phyloP scores from a whole-genome alignment of 768 basidiomycete species.

The Mycena amicta region DNA sequence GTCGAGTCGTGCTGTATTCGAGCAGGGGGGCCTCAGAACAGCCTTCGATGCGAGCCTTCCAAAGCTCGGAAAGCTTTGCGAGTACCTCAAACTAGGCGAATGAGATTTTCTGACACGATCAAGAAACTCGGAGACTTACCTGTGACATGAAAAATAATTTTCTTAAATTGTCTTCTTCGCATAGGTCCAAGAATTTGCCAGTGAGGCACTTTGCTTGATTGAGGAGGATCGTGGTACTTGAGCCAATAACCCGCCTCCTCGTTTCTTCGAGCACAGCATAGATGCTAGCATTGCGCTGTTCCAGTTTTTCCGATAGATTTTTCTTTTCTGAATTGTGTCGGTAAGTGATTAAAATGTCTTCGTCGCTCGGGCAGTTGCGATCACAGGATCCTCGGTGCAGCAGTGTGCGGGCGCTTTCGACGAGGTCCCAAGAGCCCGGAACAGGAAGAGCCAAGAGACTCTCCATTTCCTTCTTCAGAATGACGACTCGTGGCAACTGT shows the following conservation, averaged over 20 bases:
- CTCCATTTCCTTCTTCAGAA: conserved; percentile 48
- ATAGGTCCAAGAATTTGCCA: conserved; percentile 50
- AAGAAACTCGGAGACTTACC: not conserved
- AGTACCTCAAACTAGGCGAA: conserved; percentile 46
- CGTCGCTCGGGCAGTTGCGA: conserved; percentile 39
- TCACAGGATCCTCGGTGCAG: conserved; percentile 19
- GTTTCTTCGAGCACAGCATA: conserved; percentile 37
- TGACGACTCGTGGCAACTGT: conserved; percentile 46
- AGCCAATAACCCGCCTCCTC: conserved; percentile 30
- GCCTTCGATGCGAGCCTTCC: conserved; percentile 51
- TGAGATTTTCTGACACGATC: not conserved
- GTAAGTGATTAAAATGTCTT: conserved; percentile 39
- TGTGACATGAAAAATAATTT: conserved; percentile 59
- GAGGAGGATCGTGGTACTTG: conserved; percentile 37
- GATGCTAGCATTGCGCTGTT: conserved; percentile 37
- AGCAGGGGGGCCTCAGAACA: conserved; percentile 52
- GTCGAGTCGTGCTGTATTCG: conserved; percentile 34
- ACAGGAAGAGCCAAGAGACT: conserved; percentile 47
- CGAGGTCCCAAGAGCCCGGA: conserved; percentile 51
- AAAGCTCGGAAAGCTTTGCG: conserved; percentile 46
- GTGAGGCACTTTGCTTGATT: conserved; percentile 45
- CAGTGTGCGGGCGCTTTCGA: conserved; percentile 39
- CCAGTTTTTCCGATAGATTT: conserved; percentile 30
- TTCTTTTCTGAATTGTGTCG: conserved; percentile 20
- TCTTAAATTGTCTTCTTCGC: conserved; percentile 43